A percentile compares a stretch with the other conserved stretches of the same genome.
Conservation (phyloP, 73 alveolate genomes). For the Halteria grandinella region DNA sequence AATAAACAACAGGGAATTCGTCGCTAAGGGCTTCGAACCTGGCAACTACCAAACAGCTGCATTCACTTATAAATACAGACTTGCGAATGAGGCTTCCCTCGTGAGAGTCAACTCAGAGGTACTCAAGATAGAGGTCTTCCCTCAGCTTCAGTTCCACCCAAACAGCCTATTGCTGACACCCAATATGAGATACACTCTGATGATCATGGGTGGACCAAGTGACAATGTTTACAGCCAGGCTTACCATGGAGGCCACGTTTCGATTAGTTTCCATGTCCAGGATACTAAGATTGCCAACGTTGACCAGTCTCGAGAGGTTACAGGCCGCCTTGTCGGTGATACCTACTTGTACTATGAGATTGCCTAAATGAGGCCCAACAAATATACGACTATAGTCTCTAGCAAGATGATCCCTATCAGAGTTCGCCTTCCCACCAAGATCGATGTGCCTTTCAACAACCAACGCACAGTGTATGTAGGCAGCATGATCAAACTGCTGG, state of each 20-base stretch:
- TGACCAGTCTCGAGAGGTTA: slow-evolving; percentile 78
- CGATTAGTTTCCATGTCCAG: slow-evolving; percentile 68
- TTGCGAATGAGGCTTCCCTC: neutral
- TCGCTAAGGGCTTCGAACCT: slow-evolving; percentile 28
- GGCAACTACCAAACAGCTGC: slow-evolving; percentile 33
- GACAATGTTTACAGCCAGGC: slow-evolving; percentile 54
- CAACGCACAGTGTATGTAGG: slow-evolving; percentile 78
- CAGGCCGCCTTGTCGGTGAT: slow-evolving; percentile 77
- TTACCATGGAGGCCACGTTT: slow-evolving; percentile 54
- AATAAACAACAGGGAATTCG: slow-evolving; percentile 13
- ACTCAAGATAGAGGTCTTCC: slow-evolving; percentile 85
- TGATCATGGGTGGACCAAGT: slow-evolving; percentile 91
- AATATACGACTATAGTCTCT: slow-evolving; percentile 59
- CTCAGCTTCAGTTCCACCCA: slow-evolving; percentile 81
- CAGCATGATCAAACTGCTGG: slow-evolving; percentile 79
- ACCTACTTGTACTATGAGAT: slow-evolving; percentile 72
- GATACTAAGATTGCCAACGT: slow-evolving; percentile 80
- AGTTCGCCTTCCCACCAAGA: slow-evolving; percentile 80
- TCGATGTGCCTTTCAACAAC: slow-evolving; percentile 71
- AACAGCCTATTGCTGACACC: slow-evolving; percentile 83
- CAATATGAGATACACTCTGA: slow-evolving; percentile 82
- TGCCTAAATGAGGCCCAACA: slow-evolving; percentile 14
- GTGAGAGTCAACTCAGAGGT: slow-evolving; percentile 58
- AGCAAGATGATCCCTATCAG: slow-evolving; percentile 74
- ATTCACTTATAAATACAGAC: slow-evolving; percentile 6